Percentiles rank a stretch among this genome's conserved stretches.
Evolutionary conservation across 768 basidiomycete genomes (phyloP).

Genomic region (Chalciporus piperatus): DNA sequence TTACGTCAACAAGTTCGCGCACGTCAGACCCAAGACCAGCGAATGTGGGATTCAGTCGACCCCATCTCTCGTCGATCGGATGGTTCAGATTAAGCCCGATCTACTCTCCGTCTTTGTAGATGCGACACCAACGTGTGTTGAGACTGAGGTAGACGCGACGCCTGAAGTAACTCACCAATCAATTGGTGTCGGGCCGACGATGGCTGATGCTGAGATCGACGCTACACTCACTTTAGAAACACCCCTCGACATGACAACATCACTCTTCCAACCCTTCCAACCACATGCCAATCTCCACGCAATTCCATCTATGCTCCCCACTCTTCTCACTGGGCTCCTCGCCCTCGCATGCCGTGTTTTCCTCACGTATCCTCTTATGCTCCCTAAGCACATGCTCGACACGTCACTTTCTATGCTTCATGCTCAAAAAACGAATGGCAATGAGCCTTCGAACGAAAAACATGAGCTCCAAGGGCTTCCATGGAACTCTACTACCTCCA

Average conservation of each 20-base stretch:
- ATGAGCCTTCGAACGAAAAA: constrained; percentile 29
- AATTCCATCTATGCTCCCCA: constrained; percentile 27
- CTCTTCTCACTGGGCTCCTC: constrained; percentile 37
- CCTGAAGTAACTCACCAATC: constrained; percentile 33
- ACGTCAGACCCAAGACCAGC: constrained; percentile 36
- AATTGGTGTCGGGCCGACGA: constrained; percentile 26
- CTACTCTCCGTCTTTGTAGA: constrained; percentile 45
- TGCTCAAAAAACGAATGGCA: constrained; percentile 27
- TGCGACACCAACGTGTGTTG: constrained; percentile 47
- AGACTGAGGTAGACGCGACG: constrained; percentile 46
- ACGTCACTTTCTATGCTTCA: constrained; percentile 34
- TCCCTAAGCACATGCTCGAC: constrained; percentile 44
- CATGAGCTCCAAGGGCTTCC: constrained; percentile 26
- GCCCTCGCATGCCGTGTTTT: constrained; percentile 48
- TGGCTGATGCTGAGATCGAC: constrained; percentile 34
- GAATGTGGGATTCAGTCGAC: constrained; percentile 38
- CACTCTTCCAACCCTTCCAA: constrained; percentile 22
- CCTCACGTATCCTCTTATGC: constrained; percentile 47
- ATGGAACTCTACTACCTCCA: constrained; percentile 23
- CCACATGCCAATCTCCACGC: constrained; percentile 30
- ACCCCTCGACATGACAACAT: constrained; percentile 20
- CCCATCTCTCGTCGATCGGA: constrained; percentile 36
- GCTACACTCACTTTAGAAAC: constrained; percentile 24
- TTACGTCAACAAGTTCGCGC: constrained; percentile 39
- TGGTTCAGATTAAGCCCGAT: constrained; percentile 40